Evolutionary conservation across 2,329 filamentous ascomycete species (phyloP).

Genomic region (Pseudogymnoascus sp.): DNA sequence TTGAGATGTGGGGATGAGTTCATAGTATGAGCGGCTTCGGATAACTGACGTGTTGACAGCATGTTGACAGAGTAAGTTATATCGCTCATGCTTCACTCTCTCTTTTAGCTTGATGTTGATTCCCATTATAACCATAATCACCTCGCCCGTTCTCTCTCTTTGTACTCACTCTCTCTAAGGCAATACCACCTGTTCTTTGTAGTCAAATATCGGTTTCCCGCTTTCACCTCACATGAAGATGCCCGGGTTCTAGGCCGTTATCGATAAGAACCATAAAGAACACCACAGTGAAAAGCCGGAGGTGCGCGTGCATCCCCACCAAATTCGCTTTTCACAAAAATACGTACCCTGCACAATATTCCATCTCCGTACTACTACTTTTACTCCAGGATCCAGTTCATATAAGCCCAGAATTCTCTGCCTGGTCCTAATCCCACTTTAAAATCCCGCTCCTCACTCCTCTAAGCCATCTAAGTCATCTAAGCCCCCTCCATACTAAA

Average conservation of each 20-base stretch:
- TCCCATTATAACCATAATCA: background rate
- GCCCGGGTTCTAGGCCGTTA: constrained; percentile 11
- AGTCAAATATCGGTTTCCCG: background rate
- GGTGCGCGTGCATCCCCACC: background rate
- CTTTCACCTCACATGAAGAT: constrained; percentile 16
- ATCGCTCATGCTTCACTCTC: background rate
- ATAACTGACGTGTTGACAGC: background rate
- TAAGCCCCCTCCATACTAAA: background rate
- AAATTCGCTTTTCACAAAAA: background rate
- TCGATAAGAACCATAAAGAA: constrained; percentile 9
- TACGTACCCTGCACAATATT: background rate
- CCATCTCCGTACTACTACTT: no score
- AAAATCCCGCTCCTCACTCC: background rate
- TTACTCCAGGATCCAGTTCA: background rate
- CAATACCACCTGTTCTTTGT: background rate
- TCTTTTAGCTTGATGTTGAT: no score
- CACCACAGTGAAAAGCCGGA: background rate
- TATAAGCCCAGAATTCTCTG: background rate
- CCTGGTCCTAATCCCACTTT: background rate
- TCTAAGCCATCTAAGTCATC: background rate
- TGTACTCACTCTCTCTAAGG: background rate
- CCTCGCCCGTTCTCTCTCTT: background rate
- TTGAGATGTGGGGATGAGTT: background rate
- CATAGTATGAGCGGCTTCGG: background rate
- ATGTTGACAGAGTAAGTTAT: background rate